Base-by-base conservation (phyloP, 257 asterid species). In the Nicotiana sylvestris region DNA sequence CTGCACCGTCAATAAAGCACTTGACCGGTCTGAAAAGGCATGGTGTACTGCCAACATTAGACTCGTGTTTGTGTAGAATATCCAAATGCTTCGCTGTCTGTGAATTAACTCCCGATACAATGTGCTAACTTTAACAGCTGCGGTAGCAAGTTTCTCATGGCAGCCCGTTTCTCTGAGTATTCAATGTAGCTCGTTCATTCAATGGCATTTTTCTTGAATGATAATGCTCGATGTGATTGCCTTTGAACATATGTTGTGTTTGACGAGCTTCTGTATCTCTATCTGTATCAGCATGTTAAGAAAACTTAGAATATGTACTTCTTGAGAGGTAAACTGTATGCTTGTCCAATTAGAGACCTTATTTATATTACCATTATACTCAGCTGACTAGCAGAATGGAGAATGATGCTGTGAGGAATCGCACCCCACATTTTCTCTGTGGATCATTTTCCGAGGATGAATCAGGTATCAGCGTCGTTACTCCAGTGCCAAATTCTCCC, bases 61-160 rank as follows among this genome's bases (percentile, higher is more conserved):
- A 72, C 97, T 95, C 98, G 94, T 93, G 89, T 66, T 92, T 97
- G 64, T 92, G 99, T 77, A 92, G 77, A 3, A 90, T 83, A 84
- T 93, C 98, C 85, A 96, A 89, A 86, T 93, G 94, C 85, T 94
- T 93, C 87, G 91, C 92, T 0, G 90, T 89, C 77, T 90, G 92
- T 66, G 92, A 90, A 89, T 93, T 77, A 94, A 85, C 80, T 87
- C 98, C 69, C 97, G 92, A 83, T 88, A 85, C 74, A 90, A 92
- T 89, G 98, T 93, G 89, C 97, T 91, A 30, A 91, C 88, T 92
- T 94, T 94, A 81, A 96, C 95, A 85, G 97, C 90, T 72, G 98
- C 89, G 82, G 94, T 96, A 51, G 96, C 98, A 69, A 94, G 57
- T 60, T 87, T 88, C 94, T 94, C 92, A 93, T 90, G 74, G 91